phyloP scores from a whole-genome alignment of 2,329 filamentous ascomycete species.

The Cadophora luteo-olivacea region DNA sequence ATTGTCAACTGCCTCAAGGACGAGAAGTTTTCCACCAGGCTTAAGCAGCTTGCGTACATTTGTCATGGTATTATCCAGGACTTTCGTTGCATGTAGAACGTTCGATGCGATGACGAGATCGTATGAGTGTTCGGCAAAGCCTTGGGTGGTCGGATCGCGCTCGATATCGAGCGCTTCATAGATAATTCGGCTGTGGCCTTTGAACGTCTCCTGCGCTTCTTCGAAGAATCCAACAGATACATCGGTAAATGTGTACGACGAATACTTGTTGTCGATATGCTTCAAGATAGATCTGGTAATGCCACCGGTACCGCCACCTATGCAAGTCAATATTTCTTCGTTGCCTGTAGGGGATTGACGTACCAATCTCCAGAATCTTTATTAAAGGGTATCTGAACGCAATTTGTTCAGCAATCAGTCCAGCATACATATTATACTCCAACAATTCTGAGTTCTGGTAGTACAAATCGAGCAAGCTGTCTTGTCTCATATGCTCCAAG shows the following conservation, averaged over 20 bases:
- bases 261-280: conserved; percentile 43
- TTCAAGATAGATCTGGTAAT: conserved; percentile 48
- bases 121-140: conserved; percentile 29
- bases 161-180: conserved; percentile 44
- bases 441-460: conserved; percentile 32
- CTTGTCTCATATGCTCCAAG: conserved; percentile 35
- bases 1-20: conserved; percentile 41
- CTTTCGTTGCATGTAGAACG: conserved; percentile 37
- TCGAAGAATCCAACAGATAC: conserved; percentile 51
- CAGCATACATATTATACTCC: conserved; percentile 26
- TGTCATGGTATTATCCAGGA: conserved; percentile 37
- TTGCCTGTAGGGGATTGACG: neutral
- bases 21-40: conserved; percentile 41
- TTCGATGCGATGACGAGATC: conserved; percentile 32
- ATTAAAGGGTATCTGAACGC: conserved; percentile 44
- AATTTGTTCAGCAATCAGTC: conserved; percentile 29
- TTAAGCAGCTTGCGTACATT: conserved; percentile 43
- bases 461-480: conserved; percentile 32
- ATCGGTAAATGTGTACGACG: conserved; percentile 55
- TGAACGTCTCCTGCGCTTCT: conserved; percentile 42
- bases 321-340: neutral
- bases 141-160: conserved; percentile 30
- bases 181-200: conserved; percentile 18
- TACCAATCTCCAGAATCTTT: conserved; percentile 41
- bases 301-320: conserved; percentile 52